These are phyloP conservation scores for Kodamaea sp. DNA, from an alignment of 1,139 yeast genomes.

Conservation along the genomic window DNA sequence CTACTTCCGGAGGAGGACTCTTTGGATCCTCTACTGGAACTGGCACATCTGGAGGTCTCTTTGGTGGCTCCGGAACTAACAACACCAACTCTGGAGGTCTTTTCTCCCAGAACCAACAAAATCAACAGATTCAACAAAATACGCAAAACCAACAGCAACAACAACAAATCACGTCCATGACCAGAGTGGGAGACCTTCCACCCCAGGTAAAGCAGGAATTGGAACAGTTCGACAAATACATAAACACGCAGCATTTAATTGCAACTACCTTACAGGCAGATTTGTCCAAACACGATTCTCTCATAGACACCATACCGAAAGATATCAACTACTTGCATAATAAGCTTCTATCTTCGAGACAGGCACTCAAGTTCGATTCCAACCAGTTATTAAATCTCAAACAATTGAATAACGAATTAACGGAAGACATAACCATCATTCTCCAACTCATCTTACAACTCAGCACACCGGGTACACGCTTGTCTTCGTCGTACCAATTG, in stretches of 20 bases:
- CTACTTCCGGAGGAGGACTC: constrained; percentile 16
- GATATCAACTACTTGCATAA: constrained; percentile 74
- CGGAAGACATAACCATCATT: constrained; percentile 68
- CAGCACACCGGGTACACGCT: constrained; percentile 65
- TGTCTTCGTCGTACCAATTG: constrained; percentile 54
- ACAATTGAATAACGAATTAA: constrained; percentile 55
- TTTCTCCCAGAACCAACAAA: constrained; percentile 9
- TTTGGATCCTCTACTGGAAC: constrained; percentile 6
- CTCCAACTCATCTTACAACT: constrained; percentile 66
- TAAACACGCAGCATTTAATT: constrained; percentile 78
- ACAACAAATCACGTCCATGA: constrained; percentile 72
- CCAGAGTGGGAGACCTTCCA: constrained; percentile 86
- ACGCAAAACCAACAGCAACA: constrained; percentile 38
- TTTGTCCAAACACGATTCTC: constrained; percentile 61
- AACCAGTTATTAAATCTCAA: constrained; percentile 38
- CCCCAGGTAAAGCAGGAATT: constrained; percentile 69
- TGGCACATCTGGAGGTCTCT: constrained; percentile 11
- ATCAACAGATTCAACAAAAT: constrained; percentile 19
- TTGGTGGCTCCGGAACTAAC: constrained; percentile 6
- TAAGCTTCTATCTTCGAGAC: constrained; percentile 63
- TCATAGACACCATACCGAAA: constrained; percentile 78
- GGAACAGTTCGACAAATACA: constrained; percentile 80
- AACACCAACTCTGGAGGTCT: constrained; percentile 10
- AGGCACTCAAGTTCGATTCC: constrained; percentile 56
- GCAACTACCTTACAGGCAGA: constrained; percentile 77